Conservation (phyloP, 192 early-diverging fungal species). For the Obelidium mucronatum region DNA sequence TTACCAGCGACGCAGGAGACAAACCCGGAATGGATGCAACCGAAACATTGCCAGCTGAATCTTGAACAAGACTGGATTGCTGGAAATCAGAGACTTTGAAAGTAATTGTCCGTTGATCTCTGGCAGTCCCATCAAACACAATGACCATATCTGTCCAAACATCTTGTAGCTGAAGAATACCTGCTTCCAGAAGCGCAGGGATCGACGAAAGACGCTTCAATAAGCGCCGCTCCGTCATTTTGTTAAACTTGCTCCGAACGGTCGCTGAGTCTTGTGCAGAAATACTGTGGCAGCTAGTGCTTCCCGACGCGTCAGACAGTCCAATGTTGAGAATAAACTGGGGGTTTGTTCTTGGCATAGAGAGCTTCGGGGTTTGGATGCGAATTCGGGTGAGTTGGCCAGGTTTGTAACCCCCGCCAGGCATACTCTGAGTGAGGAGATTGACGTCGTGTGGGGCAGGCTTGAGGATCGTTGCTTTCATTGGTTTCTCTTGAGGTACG, state of each 20-base stretch:
- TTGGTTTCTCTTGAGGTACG: background rate
- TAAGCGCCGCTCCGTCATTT: constrained; percentile 9
- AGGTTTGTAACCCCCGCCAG: constrained; percentile 10
- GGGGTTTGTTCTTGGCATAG: constrained; percentile 6
- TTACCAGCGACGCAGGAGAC: background rate
- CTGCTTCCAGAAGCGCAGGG: constrained; percentile 6
- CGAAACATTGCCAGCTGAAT: background rate
- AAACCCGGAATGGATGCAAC: background rate
- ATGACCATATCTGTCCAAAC: constrained; percentile 21
- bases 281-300: background rate
- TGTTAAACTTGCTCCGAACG: constrained; percentile 14
- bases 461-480: background rate
- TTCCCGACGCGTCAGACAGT: constrained; percentile 18
- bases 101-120: background rate
- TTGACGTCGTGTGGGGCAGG: background rate
- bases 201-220: constrained; percentile 11
- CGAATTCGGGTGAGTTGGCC: constrained; percentile 11
- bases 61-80: background rate
- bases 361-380: background rate
- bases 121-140: constrained; percentile 2
- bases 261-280: background rate
- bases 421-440: background rate
- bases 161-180: constrained; percentile 17
- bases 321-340: constrained; percentile 8
- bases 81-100: constrained; percentile 2